Base-by-base conservation (phyloP, 2,329 filamentous ascomycete species). In the Sphaerulina vaccinii region DNA sequence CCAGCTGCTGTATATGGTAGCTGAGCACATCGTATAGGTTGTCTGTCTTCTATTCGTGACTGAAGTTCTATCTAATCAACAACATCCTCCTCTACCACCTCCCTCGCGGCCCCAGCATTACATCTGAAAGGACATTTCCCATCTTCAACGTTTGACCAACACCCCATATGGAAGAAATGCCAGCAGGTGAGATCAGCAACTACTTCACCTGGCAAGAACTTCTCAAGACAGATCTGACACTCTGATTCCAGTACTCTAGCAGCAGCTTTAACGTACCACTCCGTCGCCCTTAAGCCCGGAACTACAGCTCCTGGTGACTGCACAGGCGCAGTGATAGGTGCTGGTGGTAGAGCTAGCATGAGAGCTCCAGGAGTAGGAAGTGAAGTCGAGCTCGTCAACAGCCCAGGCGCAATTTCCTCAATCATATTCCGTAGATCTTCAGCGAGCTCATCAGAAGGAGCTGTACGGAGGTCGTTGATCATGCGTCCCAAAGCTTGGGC, bases 161-260 rank as follows among this genome's bases (percentile, higher is more conserved):
- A 47, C 1, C 23, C 24, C 2, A 19, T 42, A 11, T 52, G 42
- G n/a, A 41, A 52, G 36, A 52, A 52, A 46, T 47, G 49, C 42
- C 49, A 40, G 21, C 49, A 52, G n/a, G 49, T 41, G 11, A 52
- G 36, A 21, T 45, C 49, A 4, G 49, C 21, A n/a, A 54, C 43
- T 29, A 54, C 49, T 27, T 54, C 51, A 18, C 36, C 40, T 21
- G 43, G 27, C 35, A 29, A 16, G 36, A 54, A 49, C n/a, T 21
- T 45, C 37, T 50, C 47, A 4, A 49, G 38, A 32, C 47, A 43
- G 27, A 36, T 49, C 19, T 36, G 29, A 38, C 47, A 49, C 10
- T 10, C 39, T 6, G 33, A 23, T 15, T 5, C 18, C n/a, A 43
- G 29, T 1, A 49, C 39, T 19, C 39, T 33, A 2, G 3, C 16